Evolutionary conservation across 257 asterid genomes (phyloP).

Genomic region (Jacaranda copaia): DNA sequence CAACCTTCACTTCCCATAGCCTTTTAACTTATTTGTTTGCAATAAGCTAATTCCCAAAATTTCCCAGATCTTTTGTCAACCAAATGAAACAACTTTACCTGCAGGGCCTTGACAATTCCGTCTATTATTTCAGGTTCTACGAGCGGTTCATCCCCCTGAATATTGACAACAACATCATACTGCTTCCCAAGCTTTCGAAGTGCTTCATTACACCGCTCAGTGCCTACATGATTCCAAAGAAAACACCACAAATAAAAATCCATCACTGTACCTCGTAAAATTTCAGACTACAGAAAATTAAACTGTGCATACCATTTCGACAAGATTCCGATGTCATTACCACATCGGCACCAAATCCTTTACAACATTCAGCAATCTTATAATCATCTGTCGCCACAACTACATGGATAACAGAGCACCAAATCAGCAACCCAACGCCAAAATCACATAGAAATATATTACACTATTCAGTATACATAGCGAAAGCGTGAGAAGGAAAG

Average conservation of each 20-base stretch:
- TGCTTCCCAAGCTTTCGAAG: slow-evolving; percentile 61
- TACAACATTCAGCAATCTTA: slow-evolving; percentile 72
- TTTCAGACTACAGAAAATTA: background rate
- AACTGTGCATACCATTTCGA: slow-evolving; percentile 54
- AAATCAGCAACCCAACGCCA: background rate
- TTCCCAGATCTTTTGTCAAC: background rate
- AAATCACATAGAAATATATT: background rate
- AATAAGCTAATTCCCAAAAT: background rate
- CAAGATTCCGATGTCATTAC: slow-evolving; percentile 74
- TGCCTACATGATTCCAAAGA: slow-evolving; percentile 44
- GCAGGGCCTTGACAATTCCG: slow-evolving; percentile 65
- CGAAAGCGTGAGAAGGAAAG: background rate
- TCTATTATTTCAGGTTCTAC: slow-evolving; percentile 76
- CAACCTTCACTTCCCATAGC: background rate
- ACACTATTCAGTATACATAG: background rate
- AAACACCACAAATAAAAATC: background rate
- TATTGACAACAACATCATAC: slow-evolving; percentile 68
- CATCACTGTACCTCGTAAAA: background rate
- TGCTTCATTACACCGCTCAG: slow-evolving; percentile 72
- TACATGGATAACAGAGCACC: slow-evolving; percentile 27
- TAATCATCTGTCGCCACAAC: slow-evolving; percentile 83
- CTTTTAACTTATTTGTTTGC: background rate
- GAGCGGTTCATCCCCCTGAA: slow-evolving; percentile 85
- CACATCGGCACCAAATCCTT: slow-evolving; percentile 79
- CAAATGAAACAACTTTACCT: slow-evolving; percentile 44